These are phyloP conservation scores for Aspergillus texensis DNA, from an alignment of 2,329 filamentous ascomycete species.

Conservation along the genomic window DNA sequence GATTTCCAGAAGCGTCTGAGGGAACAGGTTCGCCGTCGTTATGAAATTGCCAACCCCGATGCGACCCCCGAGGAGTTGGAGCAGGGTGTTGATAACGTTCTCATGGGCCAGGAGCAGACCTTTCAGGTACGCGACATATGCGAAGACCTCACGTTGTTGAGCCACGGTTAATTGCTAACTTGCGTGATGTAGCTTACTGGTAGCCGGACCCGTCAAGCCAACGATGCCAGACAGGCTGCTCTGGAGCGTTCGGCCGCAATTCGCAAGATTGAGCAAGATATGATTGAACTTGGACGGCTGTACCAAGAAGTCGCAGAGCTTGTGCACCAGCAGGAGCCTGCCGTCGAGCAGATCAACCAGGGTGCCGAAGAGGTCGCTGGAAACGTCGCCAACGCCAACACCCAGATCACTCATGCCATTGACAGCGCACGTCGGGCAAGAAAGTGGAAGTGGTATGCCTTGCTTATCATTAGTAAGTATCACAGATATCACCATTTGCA, in stretches of 20 bases:
- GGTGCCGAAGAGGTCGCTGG: constrained; percentile 83
- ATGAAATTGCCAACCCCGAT: constrained; percentile 83
- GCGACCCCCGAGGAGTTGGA: constrained; percentile 77
- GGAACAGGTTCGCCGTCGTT: constrained; percentile 85
- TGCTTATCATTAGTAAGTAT: constrained; percentile 69
- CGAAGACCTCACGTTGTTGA: not conserved
- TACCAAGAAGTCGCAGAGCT: constrained; percentile 88
- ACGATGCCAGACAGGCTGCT: constrained; percentile 78
- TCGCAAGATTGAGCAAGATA: constrained; percentile 87
- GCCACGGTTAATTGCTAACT: not conserved
- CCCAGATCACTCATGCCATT: constrained; percentile 80
- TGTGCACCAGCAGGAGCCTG: constrained; percentile 81
- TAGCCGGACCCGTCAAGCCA: constrained; percentile 68
- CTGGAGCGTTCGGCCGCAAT: constrained; percentile 83
- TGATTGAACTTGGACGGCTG: constrained; percentile 82
- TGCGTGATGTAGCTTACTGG: constrained; percentile 32
- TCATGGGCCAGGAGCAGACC: constrained; percentile 69
- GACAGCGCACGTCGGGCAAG: constrained; percentile 76
- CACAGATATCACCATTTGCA: not conserved
- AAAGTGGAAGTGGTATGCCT: constrained; percentile 96
- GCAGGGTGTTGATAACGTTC: constrained; percentile 71
- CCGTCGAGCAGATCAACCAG: constrained; percentile 78
- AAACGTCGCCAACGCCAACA: constrained; percentile 83
- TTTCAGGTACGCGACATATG: constrained; percentile 68
- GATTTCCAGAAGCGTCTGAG: constrained; percentile 78